Percentiles rank a stretch among this genome's conserved stretches.
phyloP scores from a whole-genome alignment of 306 rosid genomes.

The Luffa acutangula region DNA sequence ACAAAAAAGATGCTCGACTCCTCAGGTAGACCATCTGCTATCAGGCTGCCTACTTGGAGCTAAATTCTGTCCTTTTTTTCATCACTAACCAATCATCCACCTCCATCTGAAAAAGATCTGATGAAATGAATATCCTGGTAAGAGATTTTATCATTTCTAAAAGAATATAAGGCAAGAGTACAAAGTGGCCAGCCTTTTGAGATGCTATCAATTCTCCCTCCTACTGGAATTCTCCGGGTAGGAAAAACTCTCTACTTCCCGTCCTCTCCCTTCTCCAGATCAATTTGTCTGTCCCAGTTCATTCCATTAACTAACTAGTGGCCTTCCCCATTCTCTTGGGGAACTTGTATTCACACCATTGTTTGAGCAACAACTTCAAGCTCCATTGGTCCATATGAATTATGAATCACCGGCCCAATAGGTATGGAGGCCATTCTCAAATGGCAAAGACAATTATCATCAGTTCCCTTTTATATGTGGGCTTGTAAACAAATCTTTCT shows the following conservation, averaged over 20 bases:
- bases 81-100: constrained; percentile 1
- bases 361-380: not conserved
- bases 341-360: not conserved
- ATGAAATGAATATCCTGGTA: not conserved
- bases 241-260: not conserved
- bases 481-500: not conserved
- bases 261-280: not conserved
- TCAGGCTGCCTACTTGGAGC: not conserved
- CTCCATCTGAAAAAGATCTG: not conserved
- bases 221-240: not conserved
- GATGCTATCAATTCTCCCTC: not conserved
- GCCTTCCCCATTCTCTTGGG: not conserved
- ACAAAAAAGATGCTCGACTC: not conserved
- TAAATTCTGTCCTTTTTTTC: not conserved
- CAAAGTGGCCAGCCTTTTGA: not conserved
- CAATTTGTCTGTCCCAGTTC: too few species aligned
- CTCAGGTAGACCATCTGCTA: not conserved
- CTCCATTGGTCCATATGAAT: not conserved
- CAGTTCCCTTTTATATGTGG: not conserved
- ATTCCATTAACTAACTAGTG: not conserved
- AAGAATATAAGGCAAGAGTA: not conserved
- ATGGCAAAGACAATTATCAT: not conserved
- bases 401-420: not conserved
- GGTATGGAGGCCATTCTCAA: not conserved
- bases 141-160: not conserved